Conservation (phyloP, 805 yeast species). For the Spathaspora sp. region DNA sequence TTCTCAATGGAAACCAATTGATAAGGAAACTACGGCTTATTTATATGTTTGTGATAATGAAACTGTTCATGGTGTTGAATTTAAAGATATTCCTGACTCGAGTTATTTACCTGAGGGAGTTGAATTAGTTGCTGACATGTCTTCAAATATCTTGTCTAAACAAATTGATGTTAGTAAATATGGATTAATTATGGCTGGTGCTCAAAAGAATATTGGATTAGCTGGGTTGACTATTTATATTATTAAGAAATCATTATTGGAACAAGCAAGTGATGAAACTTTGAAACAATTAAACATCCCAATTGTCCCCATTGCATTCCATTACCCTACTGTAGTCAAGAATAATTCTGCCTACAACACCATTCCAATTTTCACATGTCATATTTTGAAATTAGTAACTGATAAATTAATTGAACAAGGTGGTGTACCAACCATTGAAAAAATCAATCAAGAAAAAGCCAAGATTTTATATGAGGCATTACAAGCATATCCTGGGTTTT, state of each 20-base stretch:
- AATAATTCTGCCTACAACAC: slow-evolving; percentile 96
- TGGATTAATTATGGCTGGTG: slow-evolving; percentile 95
- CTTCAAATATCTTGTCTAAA: slow-evolving; percentile 86
- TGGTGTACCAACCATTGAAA: slow-evolving; percentile 64
- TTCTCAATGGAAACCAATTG: slow-evolving; percentile 58
- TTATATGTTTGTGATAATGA: slow-evolving; percentile 94
- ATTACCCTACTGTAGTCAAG: slow-evolving; percentile 78
- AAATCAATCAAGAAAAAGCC: slow-evolving; percentile 60
- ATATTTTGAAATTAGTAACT: slow-evolving; percentile 77
- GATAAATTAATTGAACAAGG: slow-evolving; percentile 61
- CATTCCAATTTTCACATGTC: slow-evolving; percentile 88
- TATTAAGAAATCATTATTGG: slow-evolving; percentile 75
- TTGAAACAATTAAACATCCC: slow-evolving; percentile 63
- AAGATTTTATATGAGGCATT: slow-evolving; percentile 57
- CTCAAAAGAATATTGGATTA: slow-evolving; percentile 95
- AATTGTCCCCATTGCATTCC: slow-evolving; percentile 82
- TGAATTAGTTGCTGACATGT: slow-evolving; percentile 90
- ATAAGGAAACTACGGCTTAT: slow-evolving; percentile 61
- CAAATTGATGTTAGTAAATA: slow-evolving; percentile 76
- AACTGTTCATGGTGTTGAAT: slow-evolving; percentile 94
- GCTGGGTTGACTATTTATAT: slow-evolving; percentile 94
- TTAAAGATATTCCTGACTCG: slow-evolving; percentile 48
- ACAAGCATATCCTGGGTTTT: slow-evolving; percentile 64
- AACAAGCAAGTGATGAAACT: slow-evolving; percentile 60
- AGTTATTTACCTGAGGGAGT: slow-evolving; percentile 58